Evolutionary conservation across 176 grass and related monocot genomes (phyloP), one percentile per base, ranked within the genome.

Genomic region (Tillandsia leiboldiana): DNA sequence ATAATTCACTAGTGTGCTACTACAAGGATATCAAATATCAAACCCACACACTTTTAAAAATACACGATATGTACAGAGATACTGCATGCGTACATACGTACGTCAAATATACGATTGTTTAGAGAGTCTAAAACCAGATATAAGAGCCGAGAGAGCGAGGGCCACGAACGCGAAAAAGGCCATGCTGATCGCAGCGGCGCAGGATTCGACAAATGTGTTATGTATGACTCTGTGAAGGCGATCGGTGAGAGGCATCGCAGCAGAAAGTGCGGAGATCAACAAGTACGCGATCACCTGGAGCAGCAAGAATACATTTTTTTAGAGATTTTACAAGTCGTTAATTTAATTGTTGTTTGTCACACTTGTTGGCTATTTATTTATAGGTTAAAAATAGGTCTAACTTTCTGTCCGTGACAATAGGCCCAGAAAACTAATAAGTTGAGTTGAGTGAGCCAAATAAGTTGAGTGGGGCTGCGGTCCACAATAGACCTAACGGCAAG

Each of bases 101-200:
- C 13, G 63, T 22, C 74, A 96, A 66, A 92, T 81, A 57, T 92
- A 83, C 6, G 76, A 84, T 81, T 85, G 86, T 75, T 79, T 91
- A 10, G 88, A 92, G 42, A 96, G 74, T 71, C 82, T 96, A 72
- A 89, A 92, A 29, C 93, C 93, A 2, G 92, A 91, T 77, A 87
- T 53, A 1, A 87, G 29, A 13, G 93, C 76, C 51, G 93, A 85
- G 78, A 92, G 69, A 53, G 83, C 93, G 12, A 91, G 81, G 12
- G 70, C 48, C 26, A 76, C 72, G 73, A 96, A 96, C 51, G 93
- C 81, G 69, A 96, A 82, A 79, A 96, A 96, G 26, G 79, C 68
- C 93, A 96, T 92, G 79, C 93, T 87, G 56, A 96, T 96, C 0
- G 88, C 82, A 0, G 88, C 88, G n/a, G 83, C 78, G 0, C 81